These are phyloP conservation scores for Opeltia flavorubescens DNA, from an alignment of 495 filamentous ascomycete genomes.

Conservation along the genomic window DNA sequence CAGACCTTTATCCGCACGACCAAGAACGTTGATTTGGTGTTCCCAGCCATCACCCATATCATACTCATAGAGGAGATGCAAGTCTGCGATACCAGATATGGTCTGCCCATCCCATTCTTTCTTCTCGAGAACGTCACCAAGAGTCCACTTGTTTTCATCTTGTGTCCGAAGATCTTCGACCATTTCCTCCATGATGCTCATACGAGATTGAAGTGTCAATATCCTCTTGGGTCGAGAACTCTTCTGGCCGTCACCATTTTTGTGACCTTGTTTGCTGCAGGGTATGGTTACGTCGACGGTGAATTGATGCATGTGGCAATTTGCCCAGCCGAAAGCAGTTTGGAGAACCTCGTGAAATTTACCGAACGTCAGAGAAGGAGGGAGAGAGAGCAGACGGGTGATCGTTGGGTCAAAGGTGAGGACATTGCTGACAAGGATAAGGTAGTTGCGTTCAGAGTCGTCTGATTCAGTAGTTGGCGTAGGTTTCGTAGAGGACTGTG, in stretches of 20 bases:
- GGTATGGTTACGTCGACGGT: neutral
- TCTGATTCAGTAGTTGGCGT: neutral
- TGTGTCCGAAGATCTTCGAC: neutral
- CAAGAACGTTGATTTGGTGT: neutral
- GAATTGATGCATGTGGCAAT: neutral
- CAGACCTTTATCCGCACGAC: neutral
- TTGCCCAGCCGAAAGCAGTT: neutral
- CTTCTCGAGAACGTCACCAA: neutral
- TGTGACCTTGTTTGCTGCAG: neutral
- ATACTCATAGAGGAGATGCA: neutral
- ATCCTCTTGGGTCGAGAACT: no score
- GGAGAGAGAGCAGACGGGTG: neutral
- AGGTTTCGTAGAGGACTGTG: no score
- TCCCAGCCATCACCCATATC: neutral
- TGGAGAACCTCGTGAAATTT: slow-evolving; percentile 1
- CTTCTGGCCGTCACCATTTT: neutral
- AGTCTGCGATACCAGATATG: neutral
- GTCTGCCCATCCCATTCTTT: neutral
- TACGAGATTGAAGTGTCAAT: no score
- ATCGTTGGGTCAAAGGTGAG: neutral
- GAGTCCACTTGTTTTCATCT: neutral
- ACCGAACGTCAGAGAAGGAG: neutral
- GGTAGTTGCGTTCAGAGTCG: neutral
- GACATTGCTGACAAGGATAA: neutral
- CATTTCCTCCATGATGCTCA: no score